Evolutionary conservation across 2,329 filamentous ascomycete species (phyloP).

Genomic region (Didymellaceae sp.): DNA sequence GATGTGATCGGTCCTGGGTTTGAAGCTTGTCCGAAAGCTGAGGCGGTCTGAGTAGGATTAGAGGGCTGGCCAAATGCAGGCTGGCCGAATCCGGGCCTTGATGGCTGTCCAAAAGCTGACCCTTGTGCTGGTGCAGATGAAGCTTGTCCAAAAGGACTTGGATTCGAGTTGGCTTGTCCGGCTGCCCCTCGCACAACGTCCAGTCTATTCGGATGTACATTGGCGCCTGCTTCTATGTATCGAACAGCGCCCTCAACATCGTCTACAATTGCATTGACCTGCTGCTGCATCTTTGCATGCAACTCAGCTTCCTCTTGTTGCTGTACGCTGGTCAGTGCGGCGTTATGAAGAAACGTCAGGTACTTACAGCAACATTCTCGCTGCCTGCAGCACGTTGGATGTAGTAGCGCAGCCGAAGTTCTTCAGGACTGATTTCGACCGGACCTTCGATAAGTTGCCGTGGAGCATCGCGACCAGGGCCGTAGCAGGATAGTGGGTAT

Average conservation of each 20-base stretch:
- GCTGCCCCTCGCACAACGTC: constrained; percentile 38
- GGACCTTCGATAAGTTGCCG: constrained; percentile 83
- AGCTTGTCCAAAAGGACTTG: constrained; percentile 38
- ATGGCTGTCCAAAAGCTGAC: constrained; percentile 50
- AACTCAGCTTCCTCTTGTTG: constrained; percentile 66
- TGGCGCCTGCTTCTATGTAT: constrained; percentile 46
- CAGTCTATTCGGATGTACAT: constrained; percentile 44
- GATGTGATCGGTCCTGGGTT: constrained; percentile 30
- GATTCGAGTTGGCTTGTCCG: constrained; percentile 14
- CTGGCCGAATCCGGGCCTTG: constrained; percentile 44
- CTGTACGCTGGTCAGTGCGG: constrained; percentile 50
- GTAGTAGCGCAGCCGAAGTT: constrained; percentile 78
- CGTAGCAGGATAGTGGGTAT: constrained; percentile 90
- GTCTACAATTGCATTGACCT: constrained; percentile 73
- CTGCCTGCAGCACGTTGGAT: constrained; percentile 68
- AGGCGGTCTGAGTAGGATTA: constrained; percentile 42
- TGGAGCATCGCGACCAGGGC: constrained; percentile 76
- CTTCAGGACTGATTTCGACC: constrained; percentile 87
- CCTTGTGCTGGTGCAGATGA: constrained; percentile 27
- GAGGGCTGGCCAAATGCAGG: constrained; percentile 48
- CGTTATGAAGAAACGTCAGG: neutral
- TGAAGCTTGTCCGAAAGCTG: constrained; percentile 52
- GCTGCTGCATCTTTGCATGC: constrained; percentile 67
- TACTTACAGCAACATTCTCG: constrained; percentile 58
- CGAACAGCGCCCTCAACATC: constrained; percentile 71